Evolutionary conservation across 2,329 filamentous ascomycete genomes (phyloP), one percentile per base, ranked within the genome.

Genomic region (Thelonectria blattea): DNA sequence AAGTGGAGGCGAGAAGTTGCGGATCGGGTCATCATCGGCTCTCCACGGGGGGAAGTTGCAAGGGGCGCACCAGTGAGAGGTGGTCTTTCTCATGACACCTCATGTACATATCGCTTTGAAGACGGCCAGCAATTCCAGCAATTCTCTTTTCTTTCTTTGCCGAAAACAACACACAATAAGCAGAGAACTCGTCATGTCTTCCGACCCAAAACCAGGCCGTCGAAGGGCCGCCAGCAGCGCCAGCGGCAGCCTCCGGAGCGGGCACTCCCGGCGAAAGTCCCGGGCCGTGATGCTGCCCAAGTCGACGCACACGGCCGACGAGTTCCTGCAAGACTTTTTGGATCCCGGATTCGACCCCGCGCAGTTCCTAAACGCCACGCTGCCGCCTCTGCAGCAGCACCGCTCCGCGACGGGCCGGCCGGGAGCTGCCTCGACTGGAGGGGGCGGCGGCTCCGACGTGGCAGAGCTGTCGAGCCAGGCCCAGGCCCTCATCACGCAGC

Each of bases 401-500:
- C 78, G 70, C 71, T 66, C 74, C 30, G 68, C 72, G 6, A 67
- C 62, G 52, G 52, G 64, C 42, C 68, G 68, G 45, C 58, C 61
- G 8, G 68, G n/a, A n/a, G 3, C 22, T 24, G 3, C 22, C 22
- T 24, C 22, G 6, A 24, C 22, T 6, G 22, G 22, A 24, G 22
- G 22, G 6, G 22, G 27, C 5, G 5, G 4, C 5, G 27, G 61
- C 5, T 52, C 63, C 15, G 74, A 76, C 39, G 74, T 80, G 1
- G 83, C 89, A n/a, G 88, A 94, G 61, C 79, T 97, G 52, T 93
- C 92, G 2, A 83, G 88, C 0, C 91, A 93, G 72, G 90, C 93
- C 1, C 93, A 97, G 76, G 83, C 88, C 3, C 83, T 96, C n/a
- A 83, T 97, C 48, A 91, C 93, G 1, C 91, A 94, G 71, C 86